Conservation (phyloP, 768 basidiomycete genomes). For the Tulasnella sp. region DNA sequence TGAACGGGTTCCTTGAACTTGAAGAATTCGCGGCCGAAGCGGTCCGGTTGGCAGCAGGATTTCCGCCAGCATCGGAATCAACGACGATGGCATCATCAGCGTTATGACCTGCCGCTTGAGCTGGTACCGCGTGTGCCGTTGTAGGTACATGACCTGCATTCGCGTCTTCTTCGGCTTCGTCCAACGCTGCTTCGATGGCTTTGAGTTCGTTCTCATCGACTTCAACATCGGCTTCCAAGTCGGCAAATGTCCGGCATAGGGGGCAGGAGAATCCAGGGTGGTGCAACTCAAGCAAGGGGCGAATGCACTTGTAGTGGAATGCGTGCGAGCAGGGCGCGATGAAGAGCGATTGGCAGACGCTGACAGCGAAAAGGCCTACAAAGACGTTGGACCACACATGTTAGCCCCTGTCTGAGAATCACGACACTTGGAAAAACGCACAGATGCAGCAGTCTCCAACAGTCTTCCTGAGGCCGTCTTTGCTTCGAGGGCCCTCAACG, state of each 20-base stretch:
- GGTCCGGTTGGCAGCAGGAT: background rate
- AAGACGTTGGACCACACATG: background rate
- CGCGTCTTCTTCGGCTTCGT: slow-evolving; percentile 14
- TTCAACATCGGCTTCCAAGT: slow-evolving; percentile 94
- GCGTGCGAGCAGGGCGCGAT: slow-evolving; percentile 97
- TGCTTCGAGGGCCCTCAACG: slow-evolving; percentile 24
- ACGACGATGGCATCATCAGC: slow-evolving; percentile 5
- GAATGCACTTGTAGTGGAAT: slow-evolving; percentile 95
- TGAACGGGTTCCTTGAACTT: background rate
- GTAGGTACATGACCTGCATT: background rate
- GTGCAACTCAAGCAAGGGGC: slow-evolving; percentile 80
- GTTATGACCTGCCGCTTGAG: background rate
- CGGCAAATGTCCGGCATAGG: slow-evolving; percentile 87
- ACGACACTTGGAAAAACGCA: slow-evolving; percentile 35
- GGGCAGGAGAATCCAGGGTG: slow-evolving; percentile 93
- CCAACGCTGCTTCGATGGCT: slow-evolving; percentile 13
- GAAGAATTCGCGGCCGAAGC: background rate
- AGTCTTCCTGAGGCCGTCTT: slow-evolving; percentile 30
- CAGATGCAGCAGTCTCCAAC: slow-evolving; percentile 88
- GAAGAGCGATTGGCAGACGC: slow-evolving; percentile 92
- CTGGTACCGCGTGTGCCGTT: background rate
- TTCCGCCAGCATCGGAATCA: slow-evolving; percentile 4
- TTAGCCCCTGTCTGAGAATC: background rate
- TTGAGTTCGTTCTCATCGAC: slow-evolving; percentile 35
- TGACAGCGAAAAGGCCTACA: slow-evolving; percentile 69